Evolutionary conservation across 305 asterid species (phyloP).

Genomic region (Plantago coronopus): DNA sequence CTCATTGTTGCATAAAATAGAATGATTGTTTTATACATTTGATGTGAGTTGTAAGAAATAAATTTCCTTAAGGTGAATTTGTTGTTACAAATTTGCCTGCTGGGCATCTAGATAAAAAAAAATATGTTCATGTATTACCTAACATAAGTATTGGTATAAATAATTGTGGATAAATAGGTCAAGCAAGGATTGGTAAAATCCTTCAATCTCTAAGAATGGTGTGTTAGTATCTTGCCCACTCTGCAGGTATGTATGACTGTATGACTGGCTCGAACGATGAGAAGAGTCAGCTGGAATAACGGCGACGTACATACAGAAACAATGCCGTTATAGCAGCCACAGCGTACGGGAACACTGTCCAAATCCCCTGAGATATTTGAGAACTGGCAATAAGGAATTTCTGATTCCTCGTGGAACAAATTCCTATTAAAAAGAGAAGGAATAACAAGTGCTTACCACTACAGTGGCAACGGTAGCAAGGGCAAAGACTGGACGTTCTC

Average conservation of each 20-base stretch:
- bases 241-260: conserved; percentile 12
- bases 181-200: conserved; percentile 26
- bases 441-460: conserved; percentile 44
- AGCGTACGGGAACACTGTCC: conserved; percentile 81
- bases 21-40: too few relatives aligned
- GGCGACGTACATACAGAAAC: conserved; percentile 52
- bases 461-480: conserved; percentile 81
- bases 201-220: conserved; percentile 9
- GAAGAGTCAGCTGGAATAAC: conserved; percentile 38
- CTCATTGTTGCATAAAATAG: too few relatives aligned
- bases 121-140: too few relatives aligned
- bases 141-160: too few relatives aligned
- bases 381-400: conserved; percentile 7
- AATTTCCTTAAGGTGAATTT: too few relatives aligned
- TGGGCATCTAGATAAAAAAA: too few relatives aligned
- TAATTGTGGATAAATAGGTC: background rate
- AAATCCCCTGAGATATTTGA: conserved; percentile 53
- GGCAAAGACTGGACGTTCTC: conserved; percentile 75
- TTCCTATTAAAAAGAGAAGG: conserved; percentile 7
- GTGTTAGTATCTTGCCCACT: background rate
- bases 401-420: background rate
- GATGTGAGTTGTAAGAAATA: too few relatives aligned
- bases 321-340: conserved; percentile 64
- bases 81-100: too few relatives aligned
- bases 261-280: conserved; percentile 5